Conservation (phyloP, 768 basidiomycete species). For the Rubroboletus pulcherrimus region DNA sequence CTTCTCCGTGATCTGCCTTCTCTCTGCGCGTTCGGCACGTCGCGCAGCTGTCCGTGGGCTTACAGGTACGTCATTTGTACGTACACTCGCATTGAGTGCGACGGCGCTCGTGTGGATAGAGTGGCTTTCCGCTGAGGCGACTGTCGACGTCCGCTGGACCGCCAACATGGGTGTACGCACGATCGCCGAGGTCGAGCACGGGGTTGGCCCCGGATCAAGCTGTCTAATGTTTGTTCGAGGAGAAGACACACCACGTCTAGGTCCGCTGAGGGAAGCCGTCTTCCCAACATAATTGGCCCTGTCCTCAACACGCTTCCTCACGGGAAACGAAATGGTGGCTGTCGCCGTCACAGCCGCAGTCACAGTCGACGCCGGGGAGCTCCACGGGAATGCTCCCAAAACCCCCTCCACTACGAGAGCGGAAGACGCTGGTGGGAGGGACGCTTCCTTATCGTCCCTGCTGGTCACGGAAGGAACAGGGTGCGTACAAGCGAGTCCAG, state of each 20-base stretch:
- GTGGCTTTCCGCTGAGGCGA: background rate
- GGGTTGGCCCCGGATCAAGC: background rate
- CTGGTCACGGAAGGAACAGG: background rate
- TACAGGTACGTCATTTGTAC: background rate
- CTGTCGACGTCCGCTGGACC: background rate
- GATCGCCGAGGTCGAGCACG: constrained; percentile 6
- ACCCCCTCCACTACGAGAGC: background rate
- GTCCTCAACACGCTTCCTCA: constrained; percentile 12
- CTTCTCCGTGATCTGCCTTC: constrained; percentile 34
- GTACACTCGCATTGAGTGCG: background rate
- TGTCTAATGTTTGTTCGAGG: background rate
- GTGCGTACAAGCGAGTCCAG: background rate
- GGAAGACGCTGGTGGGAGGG: background rate
- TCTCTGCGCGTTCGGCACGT: constrained; percentile 17
- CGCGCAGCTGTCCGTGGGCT: constrained; percentile 21
- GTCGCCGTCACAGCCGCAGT: background rate
- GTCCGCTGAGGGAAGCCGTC: background rate
- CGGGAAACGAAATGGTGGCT: constrained; percentile 19
- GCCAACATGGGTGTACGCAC: background rate
- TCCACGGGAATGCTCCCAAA: background rate
- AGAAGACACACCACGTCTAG: background rate
- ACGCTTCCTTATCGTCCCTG: background rate
- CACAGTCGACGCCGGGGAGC: background rate
- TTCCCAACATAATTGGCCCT: background rate
- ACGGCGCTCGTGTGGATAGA: background rate